Base-by-base conservation (phyloP, 805 yeast genomes). In the Naumovozyma castellii region DNA sequence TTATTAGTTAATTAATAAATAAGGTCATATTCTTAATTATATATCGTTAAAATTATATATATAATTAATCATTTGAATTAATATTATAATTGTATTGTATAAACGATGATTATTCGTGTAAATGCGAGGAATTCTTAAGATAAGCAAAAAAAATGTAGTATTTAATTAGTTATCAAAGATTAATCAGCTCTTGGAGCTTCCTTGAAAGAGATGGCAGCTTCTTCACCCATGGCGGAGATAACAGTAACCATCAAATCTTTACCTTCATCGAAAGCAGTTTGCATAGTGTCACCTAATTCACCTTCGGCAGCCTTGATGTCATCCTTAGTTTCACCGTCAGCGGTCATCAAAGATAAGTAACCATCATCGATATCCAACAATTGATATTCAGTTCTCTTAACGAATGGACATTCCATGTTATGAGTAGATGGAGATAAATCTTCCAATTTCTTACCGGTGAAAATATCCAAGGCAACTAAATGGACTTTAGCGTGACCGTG, bases 401-500 rank as follows among this genome's bases (percentile, higher is more conserved):
- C 98, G 69, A 86, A 80, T 73, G 98, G 98, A 67, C 90, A 97
- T 74, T 90, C 97, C 97, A 92, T 88, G 77, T 92, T 92, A 80
- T 92, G 98, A 76, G 98, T 92, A 52, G 98, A 92, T 74, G 98
- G 98, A 58, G 98, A 92, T 70, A 92, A 84, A 75, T 92, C 98
- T 81, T 92, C 98, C 72, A 88, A 81, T 79, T 92, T 92, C 88
- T 92, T 92, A 72, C 85, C 84, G 63, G 98, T 92, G 90, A 92
- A 92, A 71, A 92, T 90, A 71, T 92, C 98, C 62, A 84, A 80
- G 67, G 97, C 97, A 57, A 92, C 97, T 75, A 92, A 80, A 75
- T 92, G 97, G 72, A 92, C 98, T 81, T 92, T 92, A 70, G 98
- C 98, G 92, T 92, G 98, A 77, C 98, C 98, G 84, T 92, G 98